A percentile compares a stretch with the other conserved stretches of the same genome.
Evolutionary conservation across 768 basidiomycete species (phyloP).

Genomic region (Serendipita sp.): DNA sequence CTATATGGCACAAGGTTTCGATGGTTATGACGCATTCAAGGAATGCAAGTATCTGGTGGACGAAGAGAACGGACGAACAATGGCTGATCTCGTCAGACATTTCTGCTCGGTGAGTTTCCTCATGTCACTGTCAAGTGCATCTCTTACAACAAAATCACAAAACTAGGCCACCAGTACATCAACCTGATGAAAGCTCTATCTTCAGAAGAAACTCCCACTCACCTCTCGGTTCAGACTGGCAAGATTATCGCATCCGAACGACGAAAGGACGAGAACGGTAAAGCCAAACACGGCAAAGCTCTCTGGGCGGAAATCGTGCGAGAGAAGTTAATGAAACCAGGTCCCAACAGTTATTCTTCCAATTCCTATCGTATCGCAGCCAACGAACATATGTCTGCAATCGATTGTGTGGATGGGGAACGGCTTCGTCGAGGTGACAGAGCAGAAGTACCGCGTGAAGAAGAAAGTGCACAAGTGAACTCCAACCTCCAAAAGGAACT

Average conservation of each 20-base stretch:
- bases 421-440: slow-evolving; percentile 23
- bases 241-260: slow-evolving; percentile 25
- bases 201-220: slow-evolving; percentile 14
- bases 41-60: slow-evolving; percentile 56
- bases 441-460: background rate
- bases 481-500: slow-evolving; percentile 31
- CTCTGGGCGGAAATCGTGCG: background rate
- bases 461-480: background rate
- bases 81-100: slow-evolving; percentile 64
- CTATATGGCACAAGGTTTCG: slow-evolving; percentile 72
- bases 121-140: background rate
- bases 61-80: slow-evolving; percentile 63
- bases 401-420: slow-evolving; percentile 58
- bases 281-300: slow-evolving; percentile 2
- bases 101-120: slow-evolving; percentile 55
- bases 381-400: slow-evolving; percentile 58
- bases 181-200: slow-evolving; percentile 38
- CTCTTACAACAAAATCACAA: slow-evolving; percentile 16
- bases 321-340: slow-evolving; percentile 24
- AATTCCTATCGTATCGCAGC: slow-evolving; percentile 41
- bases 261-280: slow-evolving; percentile 26
- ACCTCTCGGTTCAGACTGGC: slow-evolving; percentile 29
- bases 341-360: slow-evolving; percentile 32
- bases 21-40: slow-evolving; percentile 58
- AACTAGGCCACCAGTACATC: slow-evolving; percentile 47